Conservation (phyloP, 208 protist species). For the Trypanosoma platydactyli region DNA sequence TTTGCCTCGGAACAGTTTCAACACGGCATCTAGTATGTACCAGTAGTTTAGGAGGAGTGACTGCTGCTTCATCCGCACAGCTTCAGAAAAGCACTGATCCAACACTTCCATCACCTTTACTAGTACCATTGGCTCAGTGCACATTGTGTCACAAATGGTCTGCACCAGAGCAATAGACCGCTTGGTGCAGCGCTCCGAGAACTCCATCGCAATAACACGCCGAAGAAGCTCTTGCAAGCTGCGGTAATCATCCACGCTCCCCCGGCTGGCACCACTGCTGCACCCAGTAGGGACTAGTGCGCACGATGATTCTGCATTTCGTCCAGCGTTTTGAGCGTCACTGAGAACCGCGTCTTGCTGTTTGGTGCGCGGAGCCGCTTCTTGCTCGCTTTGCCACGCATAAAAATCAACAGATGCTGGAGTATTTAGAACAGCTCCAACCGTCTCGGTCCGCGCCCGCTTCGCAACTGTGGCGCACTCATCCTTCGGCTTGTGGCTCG, state of each 20-base stretch:
- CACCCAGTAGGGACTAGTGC: too few relatives aligned
- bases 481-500: too few relatives aligned
- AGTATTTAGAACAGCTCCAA: too few relatives aligned
- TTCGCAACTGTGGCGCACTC: background rate
- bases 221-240: conserved; percentile 23
- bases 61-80: conserved; percentile 9
- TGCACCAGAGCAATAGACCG: conserved; percentile 12
- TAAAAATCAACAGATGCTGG: too few relatives aligned
- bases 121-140: conserved; percentile 4
- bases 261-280: too few relatives aligned
- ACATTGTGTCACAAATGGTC: conserved; percentile 17
- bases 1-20: conserved; percentile 14
- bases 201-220: conserved; percentile 19
- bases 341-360: too few relatives aligned
- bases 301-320: too few relatives aligned
- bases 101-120: conserved; percentile 27
- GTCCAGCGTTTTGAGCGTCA: too few relatives aligned
- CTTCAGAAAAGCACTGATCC: conserved; percentile 15
- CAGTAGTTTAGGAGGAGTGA: conserved; percentile 14
- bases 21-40: conserved; percentile 21
- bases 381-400: too few relatives aligned
- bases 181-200: conserved; percentile 15
- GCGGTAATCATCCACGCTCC: background rate
- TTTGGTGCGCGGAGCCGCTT: too few relatives aligned
- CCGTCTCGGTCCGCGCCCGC: too few relatives aligned